Evolutionary conservation across 352 stramenopile species (phyloP), one percentile per base, ranked within the genome.

Genomic region (Phytophthora gonapodyides): DNA sequence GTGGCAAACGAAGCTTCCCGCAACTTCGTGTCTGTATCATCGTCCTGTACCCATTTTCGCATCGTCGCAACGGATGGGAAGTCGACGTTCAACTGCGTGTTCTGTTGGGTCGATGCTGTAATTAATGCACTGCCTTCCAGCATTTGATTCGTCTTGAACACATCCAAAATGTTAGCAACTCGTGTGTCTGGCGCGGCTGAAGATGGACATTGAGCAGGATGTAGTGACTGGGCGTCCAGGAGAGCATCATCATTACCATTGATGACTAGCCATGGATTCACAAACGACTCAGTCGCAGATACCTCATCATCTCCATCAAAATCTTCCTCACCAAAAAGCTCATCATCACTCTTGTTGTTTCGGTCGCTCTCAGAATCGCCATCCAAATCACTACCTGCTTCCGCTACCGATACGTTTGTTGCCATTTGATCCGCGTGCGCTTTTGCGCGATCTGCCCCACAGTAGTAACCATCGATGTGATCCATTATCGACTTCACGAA

Each of bases 401-500:
- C 21, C 21, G 21, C 21, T 24, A 24, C 21, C 1, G 21, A 30
- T 30, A 7, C 2, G 24, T 6, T 7, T 30, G 24, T 30, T 3
- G 21, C 21, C 24, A 30, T 30, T 30, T 24, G 21, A 24, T 24
- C 21, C 21, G 24, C 24, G 24, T 30, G 24, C 2, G 24, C 24
- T 7, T 30, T 30, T 30, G 24, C 38, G 7, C n/a, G 38, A 27
- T 44, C 38, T 27, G 7, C 38, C 0, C 44, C 44, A 40, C 44
- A 51, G 44, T 51, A 51, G 27, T 38, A 51, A n/a, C 40, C 44
- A 30, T 51, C 44, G 2, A 51, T 51, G 6, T 51, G 44, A 5
- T 7, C 27, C 44, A 38, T 51, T 51, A 51, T 51, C 12, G 6
- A 13, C 30, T 9, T 51, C 8, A 51, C 44, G 1, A 51, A 40